Conservation (phyloP, 192 early-diverging fungal species). For the Coemansia interrupta region DNA sequence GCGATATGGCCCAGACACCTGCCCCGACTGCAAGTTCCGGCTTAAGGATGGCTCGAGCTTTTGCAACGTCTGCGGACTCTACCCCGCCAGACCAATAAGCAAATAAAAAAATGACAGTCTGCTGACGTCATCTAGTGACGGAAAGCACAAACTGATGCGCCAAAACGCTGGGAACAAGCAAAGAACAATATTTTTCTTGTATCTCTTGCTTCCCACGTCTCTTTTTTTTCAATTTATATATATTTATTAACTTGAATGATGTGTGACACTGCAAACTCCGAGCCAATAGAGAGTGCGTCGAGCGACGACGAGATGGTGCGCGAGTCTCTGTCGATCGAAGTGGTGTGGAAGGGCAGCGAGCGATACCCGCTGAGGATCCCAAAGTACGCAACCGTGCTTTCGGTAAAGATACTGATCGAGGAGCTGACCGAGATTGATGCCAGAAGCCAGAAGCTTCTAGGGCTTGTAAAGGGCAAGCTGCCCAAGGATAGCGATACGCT, state of each 20-base stretch:
- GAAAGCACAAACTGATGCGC: background rate
- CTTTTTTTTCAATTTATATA: conserved; percentile 1
- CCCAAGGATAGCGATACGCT: conserved; percentile 51
- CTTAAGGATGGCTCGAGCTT: conserved; percentile 56
- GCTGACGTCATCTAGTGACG: background rate
- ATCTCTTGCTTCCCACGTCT: background rate
- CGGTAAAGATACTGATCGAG: conserved; percentile 48
- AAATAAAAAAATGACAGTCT: background rate
- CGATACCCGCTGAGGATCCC: conserved; percentile 31
- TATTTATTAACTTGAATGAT: background rate
- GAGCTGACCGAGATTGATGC: conserved; percentile 65
- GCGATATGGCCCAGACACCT: conserved; percentile 52
- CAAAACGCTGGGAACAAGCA: background rate
- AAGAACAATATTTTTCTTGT: background rate
- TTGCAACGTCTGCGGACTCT: conserved; percentile 64
- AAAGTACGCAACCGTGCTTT: conserved; percentile 40
- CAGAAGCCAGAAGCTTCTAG: conserved; percentile 67
- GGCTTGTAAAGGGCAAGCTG: conserved; percentile 62
- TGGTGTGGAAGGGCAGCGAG: conserved; percentile 35
- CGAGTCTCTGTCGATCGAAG: conserved; percentile 27
- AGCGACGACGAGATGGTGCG: conserved; percentile 37
- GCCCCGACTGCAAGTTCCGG: conserved; percentile 61
- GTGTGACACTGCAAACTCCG: background rate
- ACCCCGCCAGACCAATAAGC: conserved; percentile 50
- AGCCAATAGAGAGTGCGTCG: background rate